Percentiles rank a stretch among this genome's conserved stretches.
These are phyloP conservation scores for Nemania serpens DNA, from an alignment of 2,329 filamentous ascomycete species.

Conservation along the genomic window DNA sequence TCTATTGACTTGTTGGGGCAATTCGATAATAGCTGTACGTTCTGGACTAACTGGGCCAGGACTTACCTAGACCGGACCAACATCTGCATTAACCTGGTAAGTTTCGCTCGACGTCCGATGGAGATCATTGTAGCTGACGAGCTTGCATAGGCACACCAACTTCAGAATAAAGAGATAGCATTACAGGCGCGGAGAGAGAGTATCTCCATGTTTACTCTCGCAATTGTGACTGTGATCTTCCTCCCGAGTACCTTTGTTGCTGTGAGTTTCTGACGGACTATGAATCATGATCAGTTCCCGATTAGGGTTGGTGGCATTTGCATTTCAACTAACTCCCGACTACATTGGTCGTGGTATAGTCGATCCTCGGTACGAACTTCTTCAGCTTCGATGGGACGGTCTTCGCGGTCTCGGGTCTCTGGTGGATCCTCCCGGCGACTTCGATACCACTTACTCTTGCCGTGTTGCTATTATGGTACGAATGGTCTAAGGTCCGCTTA, in stretches of 20 bases:
- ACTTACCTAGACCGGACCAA: background rate
- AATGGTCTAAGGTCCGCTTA: background rate
- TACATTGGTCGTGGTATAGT: background rate
- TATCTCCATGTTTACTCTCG: slow-evolving; percentile 4
- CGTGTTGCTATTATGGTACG: background rate
- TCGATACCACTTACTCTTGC: slow-evolving; percentile 3
- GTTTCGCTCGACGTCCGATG: background rate
- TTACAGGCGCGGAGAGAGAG: background rate
- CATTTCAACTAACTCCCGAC: background rate
- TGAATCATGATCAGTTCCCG: background rate
- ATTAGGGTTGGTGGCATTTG: background rate
- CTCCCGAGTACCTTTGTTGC: slow-evolving; percentile 4
- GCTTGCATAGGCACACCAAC: background rate
- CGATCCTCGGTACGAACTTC: slow-evolving; percentile 2
- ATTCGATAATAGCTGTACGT: background rate
- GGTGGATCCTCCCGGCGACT: slow-evolving; percentile 1
- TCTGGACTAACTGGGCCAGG: background rate
- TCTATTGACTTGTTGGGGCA: background rate
- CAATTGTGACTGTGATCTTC: slow-evolving; percentile 1
- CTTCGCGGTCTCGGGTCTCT: slow-evolving; percentile 2
- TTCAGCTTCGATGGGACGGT: slow-evolving; percentile 3
- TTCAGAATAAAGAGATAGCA: slow-evolving; percentile 6
- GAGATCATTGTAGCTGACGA: background rate
- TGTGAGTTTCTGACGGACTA: background rate
- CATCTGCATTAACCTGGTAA: slow-evolving; percentile 9